Percentiles rank a stretch among this genome's conserved stretches.
Evolutionary conservation across 2,329 filamentous ascomycete genomes (phyloP).

Genomic region (Exophiala mesophila): DNA sequence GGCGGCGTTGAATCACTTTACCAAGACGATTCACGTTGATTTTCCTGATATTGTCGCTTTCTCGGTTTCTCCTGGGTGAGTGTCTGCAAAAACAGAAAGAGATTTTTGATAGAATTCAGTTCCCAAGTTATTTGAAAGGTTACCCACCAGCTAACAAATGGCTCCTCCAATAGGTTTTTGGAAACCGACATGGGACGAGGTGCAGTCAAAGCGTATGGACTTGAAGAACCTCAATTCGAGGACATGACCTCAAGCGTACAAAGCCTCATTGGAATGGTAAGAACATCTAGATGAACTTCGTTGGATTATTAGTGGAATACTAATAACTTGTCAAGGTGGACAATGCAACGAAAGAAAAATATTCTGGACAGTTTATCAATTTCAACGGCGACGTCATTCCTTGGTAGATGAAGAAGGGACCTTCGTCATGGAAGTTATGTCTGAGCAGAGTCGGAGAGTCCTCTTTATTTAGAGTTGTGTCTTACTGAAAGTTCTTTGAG

Average conservation of each 20-base stretch:
- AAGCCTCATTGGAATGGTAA: conserved; percentile 10
- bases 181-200: neutral
- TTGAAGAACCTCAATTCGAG: neutral
- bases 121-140: neutral
- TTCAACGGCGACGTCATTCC: neutral
- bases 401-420: too few species aligned
- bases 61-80: neutral
- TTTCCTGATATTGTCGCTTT: neutral
- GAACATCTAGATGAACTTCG: too few species aligned
- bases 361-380: neutral
- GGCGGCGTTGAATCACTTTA: neutral
- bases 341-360: neutral
- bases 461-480: too few species aligned
- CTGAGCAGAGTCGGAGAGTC: too few species aligned
- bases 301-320: too few species aligned
- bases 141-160: too few species aligned
- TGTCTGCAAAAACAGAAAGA: neutral
- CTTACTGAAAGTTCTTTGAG: too few species aligned
- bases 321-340: neutral
- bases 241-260: neutral
- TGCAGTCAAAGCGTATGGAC: neutral
- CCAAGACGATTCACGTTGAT: neutral
- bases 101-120: neutral
- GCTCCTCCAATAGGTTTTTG: conserved; percentile 6
- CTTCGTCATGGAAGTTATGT: too few species aligned